Conservation (phyloP, 2,329 filamentous ascomycete genomes). For the Acephala macrosclerotiorum region DNA sequence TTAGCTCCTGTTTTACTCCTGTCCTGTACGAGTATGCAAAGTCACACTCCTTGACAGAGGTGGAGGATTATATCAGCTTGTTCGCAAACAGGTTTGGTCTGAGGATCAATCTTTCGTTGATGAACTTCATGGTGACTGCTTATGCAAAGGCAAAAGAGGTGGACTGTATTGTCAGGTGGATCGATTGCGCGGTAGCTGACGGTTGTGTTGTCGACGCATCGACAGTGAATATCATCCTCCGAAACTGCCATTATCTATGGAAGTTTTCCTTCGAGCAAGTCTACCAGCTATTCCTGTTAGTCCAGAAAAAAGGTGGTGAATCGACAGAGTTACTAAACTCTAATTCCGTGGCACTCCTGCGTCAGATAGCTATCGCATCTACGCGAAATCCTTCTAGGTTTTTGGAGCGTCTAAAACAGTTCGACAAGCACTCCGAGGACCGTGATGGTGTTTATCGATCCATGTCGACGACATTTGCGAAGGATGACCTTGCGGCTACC, state of each 20-base stretch:
- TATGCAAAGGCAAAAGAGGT: constrained; percentile 41
- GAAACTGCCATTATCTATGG: constrained; percentile 35
- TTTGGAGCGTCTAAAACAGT: constrained; percentile 16
- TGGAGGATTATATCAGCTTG: constrained; percentile 39
- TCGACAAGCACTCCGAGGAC: constrained; percentile 13
- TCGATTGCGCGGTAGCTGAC: constrained; percentile 36
- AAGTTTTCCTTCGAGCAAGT: constrained; percentile 37
- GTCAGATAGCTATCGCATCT: constrained; percentile 28
- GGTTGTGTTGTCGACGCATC: constrained; percentile 32
- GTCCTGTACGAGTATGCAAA: constrained; percentile 41
- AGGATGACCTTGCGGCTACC: constrained; percentile 28
- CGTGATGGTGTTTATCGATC: constrained; percentile 22
- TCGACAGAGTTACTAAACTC: constrained; percentile 26
- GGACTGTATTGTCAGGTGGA: constrained; percentile 40
- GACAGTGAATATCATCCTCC: constrained; percentile 42
- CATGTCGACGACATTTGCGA: constrained; percentile 34
- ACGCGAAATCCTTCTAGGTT: constrained; percentile 11
- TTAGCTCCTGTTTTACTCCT: constrained; percentile 36
- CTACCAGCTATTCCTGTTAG: constrained; percentile 31
- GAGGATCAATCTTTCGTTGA: constrained; percentile 35
- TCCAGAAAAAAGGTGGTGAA: constrained; percentile 14
- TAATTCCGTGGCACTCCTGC: constrained; percentile 34
- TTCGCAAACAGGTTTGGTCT: constrained; percentile 36
- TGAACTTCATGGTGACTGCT: constrained; percentile 41
- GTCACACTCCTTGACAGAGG: constrained; percentile 38